phyloP scores from a whole-genome alignment of 345 rosid species.

The Dipteronia sinensis region DNA sequence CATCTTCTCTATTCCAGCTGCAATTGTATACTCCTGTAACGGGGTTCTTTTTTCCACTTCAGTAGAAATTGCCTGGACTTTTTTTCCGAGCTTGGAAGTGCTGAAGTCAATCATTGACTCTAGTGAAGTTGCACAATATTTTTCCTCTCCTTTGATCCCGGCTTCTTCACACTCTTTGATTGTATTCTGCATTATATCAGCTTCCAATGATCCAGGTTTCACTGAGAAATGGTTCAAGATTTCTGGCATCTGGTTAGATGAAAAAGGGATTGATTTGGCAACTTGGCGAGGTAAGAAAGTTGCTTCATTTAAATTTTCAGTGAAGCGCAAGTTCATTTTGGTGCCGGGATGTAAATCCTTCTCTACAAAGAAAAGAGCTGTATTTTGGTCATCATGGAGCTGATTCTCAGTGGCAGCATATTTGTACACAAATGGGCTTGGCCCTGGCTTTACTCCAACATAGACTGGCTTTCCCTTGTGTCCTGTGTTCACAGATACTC shows the following conservation, averaged over 20 bases:
- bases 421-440: slow-evolving; percentile 8
- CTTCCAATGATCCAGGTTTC: slow-evolving; percentile 60
- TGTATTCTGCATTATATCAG: slow-evolving; percentile 62
- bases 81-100: slow-evolving; percentile 67
- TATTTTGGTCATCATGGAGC: slow-evolving; percentile 57
- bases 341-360: slow-evolving; percentile 63
- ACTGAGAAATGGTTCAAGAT: slow-evolving; percentile 53
- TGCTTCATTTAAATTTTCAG: slow-evolving; percentile 40
- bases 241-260: slow-evolving; percentile 56
- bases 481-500: slow-evolving; percentile 57
- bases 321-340: slow-evolving; percentile 60
- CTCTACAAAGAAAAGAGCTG: slow-evolving; percentile 81
- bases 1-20: slow-evolving; percentile 42
- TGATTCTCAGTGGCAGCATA: slow-evolving; percentile 76
- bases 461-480: slow-evolving; percentile 64
- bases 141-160: slow-evolving; percentile 71
- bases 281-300: slow-evolving; percentile 68
- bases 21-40: slow-evolving; percentile 52
- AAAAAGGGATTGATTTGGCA: slow-evolving; percentile 68
- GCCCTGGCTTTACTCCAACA: slow-evolving; percentile 59
- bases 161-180: slow-evolving; percentile 68
- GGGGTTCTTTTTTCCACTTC: slow-evolving; percentile 48
- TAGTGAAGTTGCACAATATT: slow-evolving; percentile 75
- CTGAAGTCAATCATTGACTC: slow-evolving; percentile 84
- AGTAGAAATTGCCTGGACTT: slow-evolving; percentile 57